phyloP scores from a whole-genome alignment of 31 red algal species.

The Porphyra umbilicalis region DNA sequence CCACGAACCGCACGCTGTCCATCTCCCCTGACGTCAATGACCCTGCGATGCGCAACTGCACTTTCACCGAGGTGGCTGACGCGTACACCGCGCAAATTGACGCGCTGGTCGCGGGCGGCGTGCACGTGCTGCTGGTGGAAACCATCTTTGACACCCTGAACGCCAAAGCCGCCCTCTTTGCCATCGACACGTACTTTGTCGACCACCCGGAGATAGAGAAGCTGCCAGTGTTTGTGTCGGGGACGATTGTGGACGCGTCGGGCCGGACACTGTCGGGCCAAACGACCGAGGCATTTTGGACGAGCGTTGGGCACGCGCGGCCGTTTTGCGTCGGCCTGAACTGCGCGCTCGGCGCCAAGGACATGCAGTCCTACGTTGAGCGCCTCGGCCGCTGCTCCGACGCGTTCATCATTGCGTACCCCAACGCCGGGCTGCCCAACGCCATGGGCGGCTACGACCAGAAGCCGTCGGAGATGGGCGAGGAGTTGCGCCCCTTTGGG shows the following conservation, averaged over 20 bases:
- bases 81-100: slow-evolving; percentile 70
- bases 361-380: slow-evolving; percentile 85
- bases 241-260: slow-evolving; percentile 83
- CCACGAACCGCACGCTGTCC: slow-evolving; percentile 78
- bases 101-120: slow-evolving; percentile 54
- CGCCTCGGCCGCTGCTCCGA: slow-evolving; percentile 69
- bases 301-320: slow-evolving; percentile 56
- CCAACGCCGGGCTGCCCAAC: slow-evolving; percentile 85
- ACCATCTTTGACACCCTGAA: slow-evolving; percentile 97
- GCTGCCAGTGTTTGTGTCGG: slow-evolving; percentile 73
- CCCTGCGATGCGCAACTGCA: slow-evolving; percentile 78
- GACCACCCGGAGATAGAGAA: slow-evolving; percentile 16
- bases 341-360: slow-evolving; percentile 86
- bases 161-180: slow-evolving; percentile 82
- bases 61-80: slow-evolving; percentile 65
- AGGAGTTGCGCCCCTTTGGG: slow-evolving; percentile 36
- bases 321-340: slow-evolving; percentile 85
- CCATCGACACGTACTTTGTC: slow-evolving; percentile 72
- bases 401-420: slow-evolving; percentile 82
- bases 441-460: slow-evolving; percentile 93
- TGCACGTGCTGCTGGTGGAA: slow-evolving; percentile 76
- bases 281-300: slow-evolving; percentile 93
- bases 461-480: slow-evolving; percentile 67
- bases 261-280: slow-evolving; percentile 90
- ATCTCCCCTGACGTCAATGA: slow-evolving; percentile 87